These are phyloP conservation scores for Teratosphaeria nubilosa DNA, from an alignment of 2,329 filamentous ascomycete genomes.

Conservation along the genomic window DNA sequence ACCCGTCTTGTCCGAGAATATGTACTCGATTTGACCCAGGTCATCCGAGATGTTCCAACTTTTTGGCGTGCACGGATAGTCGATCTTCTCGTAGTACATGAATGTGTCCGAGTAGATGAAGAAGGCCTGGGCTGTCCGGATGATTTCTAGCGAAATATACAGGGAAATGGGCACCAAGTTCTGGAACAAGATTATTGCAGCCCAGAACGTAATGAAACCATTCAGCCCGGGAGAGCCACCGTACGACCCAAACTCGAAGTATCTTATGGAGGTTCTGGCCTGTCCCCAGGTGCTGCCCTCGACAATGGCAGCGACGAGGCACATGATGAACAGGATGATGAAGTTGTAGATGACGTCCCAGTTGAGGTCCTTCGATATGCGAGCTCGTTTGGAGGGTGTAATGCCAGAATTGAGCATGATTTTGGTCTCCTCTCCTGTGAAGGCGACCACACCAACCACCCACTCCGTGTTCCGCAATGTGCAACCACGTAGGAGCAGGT, in stretches of 20 bases:
- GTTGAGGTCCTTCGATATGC: constrained; percentile 87
- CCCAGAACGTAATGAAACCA: constrained; percentile 96
- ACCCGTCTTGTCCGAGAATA: constrained; percentile 92
- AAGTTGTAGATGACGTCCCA: constrained; percentile 98
- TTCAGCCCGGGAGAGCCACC: constrained; percentile 62
- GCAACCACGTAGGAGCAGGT: constrained; percentile 84
- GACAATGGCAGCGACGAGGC: constrained; percentile 71
- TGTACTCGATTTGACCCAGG: constrained; percentile 95
- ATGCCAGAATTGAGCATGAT: constrained; percentile 98
- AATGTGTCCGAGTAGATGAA: constrained; percentile 94
- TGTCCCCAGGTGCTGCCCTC: constrained; percentile 75
- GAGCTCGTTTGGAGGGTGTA: constrained; percentile 85
- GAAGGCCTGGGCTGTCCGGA: constrained; percentile 82
- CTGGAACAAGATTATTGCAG: constrained; percentile 87
- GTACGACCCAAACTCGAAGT: constrained; percentile 72
- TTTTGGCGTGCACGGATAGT: constrained; percentile 92
- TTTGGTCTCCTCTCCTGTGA: constrained; percentile 93
- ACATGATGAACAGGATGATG: constrained; percentile 78
- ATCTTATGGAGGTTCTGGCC: constrained; percentile 61
- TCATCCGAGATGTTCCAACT: constrained; percentile 99
- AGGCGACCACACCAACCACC: constrained; percentile 84
- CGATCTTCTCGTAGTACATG: constrained; percentile 95
- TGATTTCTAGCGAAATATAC: constrained; percentile 94
- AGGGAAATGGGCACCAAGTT: constrained; percentile 98
- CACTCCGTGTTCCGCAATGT: constrained; percentile 93